Evolutionary conservation across 257 asterid species (phyloP), one percentile per base, ranked within the genome.

Genomic region (Rhazya stricta): DNA sequence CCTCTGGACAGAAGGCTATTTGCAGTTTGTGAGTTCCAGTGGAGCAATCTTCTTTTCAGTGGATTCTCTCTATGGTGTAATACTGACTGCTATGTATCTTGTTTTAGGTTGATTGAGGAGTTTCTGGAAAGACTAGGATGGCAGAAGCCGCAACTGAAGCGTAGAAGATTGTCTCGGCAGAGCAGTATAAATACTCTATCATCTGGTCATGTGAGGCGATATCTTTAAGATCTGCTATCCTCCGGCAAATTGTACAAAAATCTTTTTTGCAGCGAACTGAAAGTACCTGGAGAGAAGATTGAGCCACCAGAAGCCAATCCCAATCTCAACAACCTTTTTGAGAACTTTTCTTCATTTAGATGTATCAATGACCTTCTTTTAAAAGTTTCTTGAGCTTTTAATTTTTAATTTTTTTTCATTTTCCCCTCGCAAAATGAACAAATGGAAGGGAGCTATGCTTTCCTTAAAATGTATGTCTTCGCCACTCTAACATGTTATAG

Each of bases 1-100:
- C 99, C 27, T 82, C 97, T 53, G 86, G 96, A 37, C 98, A 94
- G 81, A 94, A 90, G 87, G 85, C 92, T 67, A 77, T 92, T 67
- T 94, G 99, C 90, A 89, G 94, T 92, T 82, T 87, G 97, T 94
- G 79, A 86, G 97, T 85, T 53, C 36, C 36, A 46, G 11, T 39
- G 13, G 2, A 12, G 27, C 69, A 11, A 18, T 43, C 48, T 37
- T 71, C 6, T 74, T 25, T 39, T 50, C 41, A 27, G 12, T 25
- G 73, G 9, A 36, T n/a, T n/a, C 21, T n/a, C 34, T 23, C 34
- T 3, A 30, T 34, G 50, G 34, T 78, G 46, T 48, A 48, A 29
- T 75, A 37, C 50, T 15, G 57, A 70, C 78, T 29, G 12, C n/a
- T 36, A 37, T 50, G n/a, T 1, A 45, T 19, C 18, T 41, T 50